A percentile compares a stretch with the other conserved stretches of the same genome.
Evolutionary conservation across 768 basidiomycete genomes (phyloP).

Genomic region (Mycena sanguinolenta): DNA sequence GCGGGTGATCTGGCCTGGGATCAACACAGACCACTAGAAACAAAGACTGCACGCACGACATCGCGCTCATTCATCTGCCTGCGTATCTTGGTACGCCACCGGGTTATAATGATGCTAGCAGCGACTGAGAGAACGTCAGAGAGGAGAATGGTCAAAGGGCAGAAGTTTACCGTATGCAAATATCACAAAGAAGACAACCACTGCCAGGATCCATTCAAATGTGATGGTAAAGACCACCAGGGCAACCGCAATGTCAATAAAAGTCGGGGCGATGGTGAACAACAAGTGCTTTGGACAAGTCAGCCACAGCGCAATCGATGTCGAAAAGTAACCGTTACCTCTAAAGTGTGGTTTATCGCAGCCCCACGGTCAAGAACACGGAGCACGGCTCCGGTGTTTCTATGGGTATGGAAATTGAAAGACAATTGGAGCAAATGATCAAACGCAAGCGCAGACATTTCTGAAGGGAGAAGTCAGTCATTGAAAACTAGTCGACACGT

Average conservation of each 20-base stretch:
- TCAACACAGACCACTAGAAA: conserved; percentile 9
- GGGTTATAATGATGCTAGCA: conserved; percentile 70
- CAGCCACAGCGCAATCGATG: conserved; percentile 3
- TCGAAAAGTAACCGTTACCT: conserved; percentile 56
- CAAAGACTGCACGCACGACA: conserved; percentile 59
- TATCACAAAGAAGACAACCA: conserved; percentile 82
- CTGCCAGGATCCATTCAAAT: conserved; percentile 76
- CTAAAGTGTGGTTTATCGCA: conserved; percentile 87
- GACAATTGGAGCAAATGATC: conserved; percentile 91
- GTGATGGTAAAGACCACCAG: conserved; percentile 72
- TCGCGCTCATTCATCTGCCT: conserved; percentile 87
- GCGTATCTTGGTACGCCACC: conserved; percentile 80
- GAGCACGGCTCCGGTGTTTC: conserved; percentile 89
- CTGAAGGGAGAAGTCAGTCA: conserved; percentile 48
- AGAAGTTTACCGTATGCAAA: conserved; percentile 70
- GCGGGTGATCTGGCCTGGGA: conserved; percentile 67
- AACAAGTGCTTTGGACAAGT: conserved; percentile 68
- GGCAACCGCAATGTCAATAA: conserved; percentile 84
- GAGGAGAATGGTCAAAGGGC: neutral
- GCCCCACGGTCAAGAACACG: conserved; percentile 87
- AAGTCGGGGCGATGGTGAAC: conserved; percentile 88
- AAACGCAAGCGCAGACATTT: conserved; percentile 90
- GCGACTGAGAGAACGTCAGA: conserved; percentile 52
- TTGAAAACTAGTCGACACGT: neutral
- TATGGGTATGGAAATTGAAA: conserved; percentile 84